Percentiles rank a stretch among this genome's conserved stretches.
These are phyloP conservation scores for Calonectria leucothoes DNA, from an alignment of 2,329 filamentous ascomycete species.

Conservation along the genomic window DNA sequence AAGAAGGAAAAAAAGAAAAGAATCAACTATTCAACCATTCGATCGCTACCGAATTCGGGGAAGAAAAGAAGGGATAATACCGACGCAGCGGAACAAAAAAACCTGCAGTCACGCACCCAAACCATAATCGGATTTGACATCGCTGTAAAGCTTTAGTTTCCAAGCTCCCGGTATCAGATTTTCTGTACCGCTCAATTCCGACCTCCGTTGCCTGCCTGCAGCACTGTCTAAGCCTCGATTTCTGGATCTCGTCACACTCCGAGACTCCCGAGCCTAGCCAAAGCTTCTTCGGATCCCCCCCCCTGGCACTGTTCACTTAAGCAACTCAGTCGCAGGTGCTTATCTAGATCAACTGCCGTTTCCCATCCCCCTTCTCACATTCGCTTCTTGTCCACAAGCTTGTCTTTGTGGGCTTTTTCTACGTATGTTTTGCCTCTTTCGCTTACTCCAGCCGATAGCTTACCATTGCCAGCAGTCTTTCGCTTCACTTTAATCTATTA, in stretches of 20 bases:
- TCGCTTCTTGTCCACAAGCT: slow-evolving; percentile 52
- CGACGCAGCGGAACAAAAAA: slow-evolving; percentile 25
- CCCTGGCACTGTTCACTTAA: slow-evolving; percentile 29
- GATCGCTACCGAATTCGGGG: slow-evolving; percentile 49
- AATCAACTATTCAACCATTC: slow-evolving; percentile 43
- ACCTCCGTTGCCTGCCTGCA: slow-evolving; percentile 16
- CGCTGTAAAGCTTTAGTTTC: slow-evolving; percentile 31
- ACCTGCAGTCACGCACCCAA: slow-evolving; percentile 22
- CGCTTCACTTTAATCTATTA: slow-evolving; percentile 49
- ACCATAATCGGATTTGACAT: slow-evolving; percentile 1
- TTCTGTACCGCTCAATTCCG: slow-evolving; percentile 28
- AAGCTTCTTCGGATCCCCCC: slow-evolving; percentile 18
- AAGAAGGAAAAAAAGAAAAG: slow-evolving; percentile 31
- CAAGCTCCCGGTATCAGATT: slow-evolving; percentile 27
- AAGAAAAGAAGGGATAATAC: slow-evolving; percentile 29
- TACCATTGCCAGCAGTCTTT: slow-evolving; percentile 36
- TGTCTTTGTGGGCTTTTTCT: slow-evolving; percentile 43
- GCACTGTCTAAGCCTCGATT: slow-evolving; percentile 22
- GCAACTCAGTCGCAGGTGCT: slow-evolving; percentile 25
- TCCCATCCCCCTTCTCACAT: slow-evolving; percentile 42
- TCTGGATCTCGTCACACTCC: slow-evolving; percentile 25
- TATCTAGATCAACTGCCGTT: slow-evolving; percentile 29
- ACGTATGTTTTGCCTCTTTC: slow-evolving; percentile 40
- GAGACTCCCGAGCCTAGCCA: slow-evolving; percentile 31
- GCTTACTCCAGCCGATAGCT: slow-evolving; percentile 18